Conservation (phyloP, 305 asterid species). For the Fraxinus paxiana region DNA sequence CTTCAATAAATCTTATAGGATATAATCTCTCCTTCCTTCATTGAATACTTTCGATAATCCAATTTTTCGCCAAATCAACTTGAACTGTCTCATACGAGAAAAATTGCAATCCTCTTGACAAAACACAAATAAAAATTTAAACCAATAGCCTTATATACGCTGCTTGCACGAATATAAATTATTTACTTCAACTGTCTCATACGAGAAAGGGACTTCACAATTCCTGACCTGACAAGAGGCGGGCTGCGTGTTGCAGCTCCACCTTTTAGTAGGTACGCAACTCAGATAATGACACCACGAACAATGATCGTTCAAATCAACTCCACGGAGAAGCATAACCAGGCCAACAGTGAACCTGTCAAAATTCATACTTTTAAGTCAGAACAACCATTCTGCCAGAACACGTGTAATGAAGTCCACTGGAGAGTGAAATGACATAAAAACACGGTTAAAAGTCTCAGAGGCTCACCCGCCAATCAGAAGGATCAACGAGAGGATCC, state of each 20-base stretch:
- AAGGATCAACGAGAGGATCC: constrained; percentile 39
- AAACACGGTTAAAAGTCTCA: not conserved
- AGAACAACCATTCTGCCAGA: not conserved
- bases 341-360: constrained; percentile 32
- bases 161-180: not conserved
- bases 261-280: constrained; percentile 42
- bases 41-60: not conserved
- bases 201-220: not conserved
- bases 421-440: not conserved
- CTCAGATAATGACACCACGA: constrained; percentile 53
- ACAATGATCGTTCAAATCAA: constrained; percentile 40
- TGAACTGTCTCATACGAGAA: not conserved
- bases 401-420: not conserved
- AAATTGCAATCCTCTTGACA: not conserved
- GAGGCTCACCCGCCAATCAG: constrained; percentile 43
- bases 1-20: not conserved
- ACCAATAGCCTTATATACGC: not conserved
- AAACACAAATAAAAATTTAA: not conserved
- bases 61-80: not conserved
- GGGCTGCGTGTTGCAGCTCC: constrained; percentile 42
- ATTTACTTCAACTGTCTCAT: not conserved
- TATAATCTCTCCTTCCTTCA: not conserved
- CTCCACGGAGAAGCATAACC: constrained; percentile 44
- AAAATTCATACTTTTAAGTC: not conserved
- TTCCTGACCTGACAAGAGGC: constrained; percentile 37